Evolutionary conservation across 345 rosid genomes (phyloP).

Genomic region (Lepidium aucheri): DNA sequence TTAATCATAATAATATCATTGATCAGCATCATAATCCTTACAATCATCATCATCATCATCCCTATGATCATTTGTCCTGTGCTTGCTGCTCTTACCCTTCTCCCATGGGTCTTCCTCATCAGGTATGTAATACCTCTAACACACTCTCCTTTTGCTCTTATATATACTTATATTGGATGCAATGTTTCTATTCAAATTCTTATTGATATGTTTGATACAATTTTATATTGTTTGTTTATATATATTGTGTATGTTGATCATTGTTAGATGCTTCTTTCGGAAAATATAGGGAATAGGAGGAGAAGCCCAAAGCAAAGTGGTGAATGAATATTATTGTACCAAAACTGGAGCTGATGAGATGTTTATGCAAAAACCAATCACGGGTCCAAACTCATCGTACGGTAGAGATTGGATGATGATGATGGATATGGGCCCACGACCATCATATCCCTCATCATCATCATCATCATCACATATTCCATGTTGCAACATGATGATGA

Average conservation of each 20-base stretch:
- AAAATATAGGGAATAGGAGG: slow-evolving; percentile 33
- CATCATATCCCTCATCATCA: slow-evolving; percentile 30
- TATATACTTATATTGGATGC: not conserved
- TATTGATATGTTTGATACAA: not conserved
- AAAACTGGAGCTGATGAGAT: slow-evolving; percentile 21
- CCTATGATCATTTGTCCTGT: slow-evolving; percentile 31
- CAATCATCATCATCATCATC: slow-evolving; percentile 20
- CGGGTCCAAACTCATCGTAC: slow-evolving; percentile 31
- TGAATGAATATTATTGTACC: slow-evolving; percentile 32
- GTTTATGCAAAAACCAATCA: slow-evolving; percentile 33
- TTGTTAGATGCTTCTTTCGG: not conserved
- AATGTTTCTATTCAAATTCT: not conserved
- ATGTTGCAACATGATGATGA: slow-evolving; percentile 24
- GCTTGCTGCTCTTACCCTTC: slow-evolving; percentile 24
- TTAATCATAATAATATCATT: slow-evolving; percentile 10
- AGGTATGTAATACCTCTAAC: slow-evolving; percentile 1
- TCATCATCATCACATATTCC: slow-evolving; percentile 14
- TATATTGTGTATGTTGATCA: not conserved
- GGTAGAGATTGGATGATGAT: slow-evolving; percentile 53
- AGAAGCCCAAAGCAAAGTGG: slow-evolving; percentile 20
- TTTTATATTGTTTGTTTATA: not conserved
- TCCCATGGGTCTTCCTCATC: slow-evolving; percentile 34
- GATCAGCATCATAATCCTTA: slow-evolving; percentile 23
- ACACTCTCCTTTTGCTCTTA: not conserved
- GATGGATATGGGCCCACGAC: slow-evolving; percentile 33